These are phyloP conservation scores for Plantago elongata DNA, from an alignment of 257 asterid genomes.

Conservation along the genomic window DNA sequence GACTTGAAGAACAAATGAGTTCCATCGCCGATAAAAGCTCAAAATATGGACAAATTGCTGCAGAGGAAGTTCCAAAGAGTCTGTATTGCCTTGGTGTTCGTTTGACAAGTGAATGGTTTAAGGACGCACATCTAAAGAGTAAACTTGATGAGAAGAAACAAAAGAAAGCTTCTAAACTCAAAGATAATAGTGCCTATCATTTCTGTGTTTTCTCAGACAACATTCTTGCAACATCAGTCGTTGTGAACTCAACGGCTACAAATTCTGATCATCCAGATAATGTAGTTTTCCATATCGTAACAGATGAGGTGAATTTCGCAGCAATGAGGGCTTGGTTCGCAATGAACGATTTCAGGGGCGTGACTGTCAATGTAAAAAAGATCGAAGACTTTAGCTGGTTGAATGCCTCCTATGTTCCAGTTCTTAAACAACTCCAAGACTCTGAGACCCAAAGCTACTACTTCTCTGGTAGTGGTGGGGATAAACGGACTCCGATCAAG, in stretches of 20 bases:
- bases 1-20: constrained; percentile 47
- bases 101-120: constrained; percentile 56
- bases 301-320: constrained; percentile 55
- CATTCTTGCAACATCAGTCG: constrained; percentile 60
- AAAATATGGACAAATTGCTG: constrained; percentile 58
- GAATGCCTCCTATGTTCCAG: constrained; percentile 58
- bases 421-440: constrained; percentile 65
- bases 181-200: constrained; percentile 44
- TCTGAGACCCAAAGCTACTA: constrained; percentile 61
- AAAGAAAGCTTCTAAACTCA: constrained; percentile 32
- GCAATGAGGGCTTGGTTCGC: constrained; percentile 73
- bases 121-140: constrained; percentile 28
- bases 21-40: constrained; percentile 43
- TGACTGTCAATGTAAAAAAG: constrained; percentile 49
- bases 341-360: constrained; percentile 42
- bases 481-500: constrained; percentile 54
- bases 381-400: constrained; percentile 59
- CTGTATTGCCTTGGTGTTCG: constrained; percentile 56
- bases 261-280: constrained; percentile 40
- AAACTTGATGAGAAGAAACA: constrained; percentile 33
- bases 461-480: constrained; percentile 49
- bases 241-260: constrained; percentile 50
- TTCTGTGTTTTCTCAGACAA: constrained; percentile 67
- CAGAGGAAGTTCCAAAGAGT: constrained; percentile 67
- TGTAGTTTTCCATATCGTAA: constrained; percentile 56